A percentile compares a stretch with the other conserved stretches of the same genome.
phyloP scores from a whole-genome alignment of 2,329 filamentous ascomycete genomes.

The Talaromyces sp. region DNA sequence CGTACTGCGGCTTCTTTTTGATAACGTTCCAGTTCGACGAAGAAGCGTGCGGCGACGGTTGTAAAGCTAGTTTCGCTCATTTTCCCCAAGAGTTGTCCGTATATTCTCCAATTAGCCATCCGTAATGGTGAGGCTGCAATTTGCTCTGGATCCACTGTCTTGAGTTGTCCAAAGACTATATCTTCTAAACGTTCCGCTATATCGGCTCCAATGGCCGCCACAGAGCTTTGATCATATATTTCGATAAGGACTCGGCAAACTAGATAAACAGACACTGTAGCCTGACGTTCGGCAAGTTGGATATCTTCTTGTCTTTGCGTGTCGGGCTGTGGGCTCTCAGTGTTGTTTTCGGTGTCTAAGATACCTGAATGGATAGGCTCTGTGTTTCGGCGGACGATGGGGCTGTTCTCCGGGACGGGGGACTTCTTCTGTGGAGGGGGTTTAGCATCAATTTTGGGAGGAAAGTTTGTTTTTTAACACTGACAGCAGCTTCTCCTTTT shows the following conservation, averaged over 20 bases:
- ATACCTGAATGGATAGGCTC: slow-evolving; percentile 55
- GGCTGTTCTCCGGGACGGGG: slow-evolving; percentile 33
- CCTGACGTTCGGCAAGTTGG: slow-evolving; percentile 76
- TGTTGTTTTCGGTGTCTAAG: slow-evolving; percentile 26
- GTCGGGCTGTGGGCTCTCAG: slow-evolving; percentile 17
- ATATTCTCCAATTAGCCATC: slow-evolving; percentile 92
- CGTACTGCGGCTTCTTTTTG: slow-evolving; percentile 62
- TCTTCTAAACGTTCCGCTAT: slow-evolving; percentile 92
- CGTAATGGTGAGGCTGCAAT: slow-evolving; percentile 65
- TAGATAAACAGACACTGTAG: slow-evolving; percentile 92
- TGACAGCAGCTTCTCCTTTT: slow-evolving; percentile 82
- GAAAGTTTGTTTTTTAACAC: slow-evolving; percentile 43
- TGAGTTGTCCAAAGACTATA: slow-evolving; percentile 95
- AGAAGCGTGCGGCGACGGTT: slow-evolving; percentile 74
- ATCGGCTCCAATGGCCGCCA: slow-evolving; percentile 75
- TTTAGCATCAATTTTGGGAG: slow-evolving; percentile 12
- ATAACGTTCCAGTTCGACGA: slow-evolving; percentile 70
- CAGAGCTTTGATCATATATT: slow-evolving; percentile 82
- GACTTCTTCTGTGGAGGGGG: slow-evolving; percentile 17
- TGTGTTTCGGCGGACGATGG: slow-evolving; percentile 65
- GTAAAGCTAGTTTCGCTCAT: slow-evolving; percentile 92
- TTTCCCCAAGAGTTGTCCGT: slow-evolving; percentile 84
- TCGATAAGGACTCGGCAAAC: slow-evolving; percentile 90
- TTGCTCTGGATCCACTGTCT: slow-evolving; percentile 78
- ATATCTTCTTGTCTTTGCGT: slow-evolving; percentile 61